A percentile compares a stretch with the other conserved stretches of the same genome.
Conservation (phyloP, 73 alveolate genomes). For the Symbiodinium natans region DNA sequence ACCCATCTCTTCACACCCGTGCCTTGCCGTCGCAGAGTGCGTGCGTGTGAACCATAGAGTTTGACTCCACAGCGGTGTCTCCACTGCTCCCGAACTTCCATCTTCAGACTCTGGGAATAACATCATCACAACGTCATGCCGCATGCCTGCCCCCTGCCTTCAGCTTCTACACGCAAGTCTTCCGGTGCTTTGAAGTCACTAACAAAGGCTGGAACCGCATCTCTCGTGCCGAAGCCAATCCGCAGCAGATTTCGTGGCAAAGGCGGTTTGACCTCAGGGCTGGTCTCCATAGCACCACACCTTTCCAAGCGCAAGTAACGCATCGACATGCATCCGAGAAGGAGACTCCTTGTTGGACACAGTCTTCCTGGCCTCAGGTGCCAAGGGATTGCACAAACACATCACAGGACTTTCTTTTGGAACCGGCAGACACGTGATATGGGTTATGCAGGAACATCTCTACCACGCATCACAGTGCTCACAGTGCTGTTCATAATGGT, state of each 20-base stretch:
- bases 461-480: too few relatives aligned
- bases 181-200: not conserved
- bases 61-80: not conserved
- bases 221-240: slow-evolving; percentile 69
- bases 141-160: not conserved
- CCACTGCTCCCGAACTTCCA: not conserved
- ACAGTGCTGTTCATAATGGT: too few relatives aligned
- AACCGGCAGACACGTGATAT: too few relatives aligned
- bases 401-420: too few relatives aligned
- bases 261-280: slow-evolving; percentile 59
- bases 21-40: not conserved
- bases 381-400: too few relatives aligned
- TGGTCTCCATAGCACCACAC: not conserved
- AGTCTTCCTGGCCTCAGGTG: not conserved
- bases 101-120: not conserved
- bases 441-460: too few relatives aligned
- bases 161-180: not conserved
- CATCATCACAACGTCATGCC: not conserved
- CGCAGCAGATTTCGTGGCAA: slow-evolving; percentile 82
- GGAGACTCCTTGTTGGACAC: not conserved
- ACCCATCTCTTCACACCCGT: not conserved
- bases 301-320: too few relatives aligned
- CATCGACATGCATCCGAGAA: not conserved
- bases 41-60: not conserved
- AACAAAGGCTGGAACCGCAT: slow-evolving; percentile 47